Evolutionary conservation across 306 rosid genomes (phyloP).

Genomic region (Pyrus bretschneideri): DNA sequence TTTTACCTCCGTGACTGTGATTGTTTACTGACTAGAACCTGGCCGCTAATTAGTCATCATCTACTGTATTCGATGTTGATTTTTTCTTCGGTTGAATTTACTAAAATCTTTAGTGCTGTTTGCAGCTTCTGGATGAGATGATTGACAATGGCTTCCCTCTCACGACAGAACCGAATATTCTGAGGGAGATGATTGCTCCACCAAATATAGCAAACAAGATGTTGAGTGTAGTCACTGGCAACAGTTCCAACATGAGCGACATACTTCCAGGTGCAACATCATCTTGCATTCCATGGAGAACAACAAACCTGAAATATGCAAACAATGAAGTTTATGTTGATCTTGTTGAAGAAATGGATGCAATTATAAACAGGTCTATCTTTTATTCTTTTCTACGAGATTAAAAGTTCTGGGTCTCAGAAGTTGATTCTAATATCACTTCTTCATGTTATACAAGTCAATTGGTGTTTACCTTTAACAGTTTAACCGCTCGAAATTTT

Average conservation of each 20-base stretch:
- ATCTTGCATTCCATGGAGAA: constrained; percentile 84
- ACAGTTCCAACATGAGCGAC: constrained; percentile 82
- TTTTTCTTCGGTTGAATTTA: not conserved
- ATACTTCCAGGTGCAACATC: constrained; percentile 77
- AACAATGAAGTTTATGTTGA: constrained; percentile 81
- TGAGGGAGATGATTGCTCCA: constrained; percentile 92
- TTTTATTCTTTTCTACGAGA: not conserved
- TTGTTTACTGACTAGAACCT: not conserved
- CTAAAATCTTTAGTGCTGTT: constrained; percentile 11
- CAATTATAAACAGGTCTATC: constrained; percentile 60
- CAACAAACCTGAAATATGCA: constrained; percentile 60
- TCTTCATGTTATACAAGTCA: not conserved
- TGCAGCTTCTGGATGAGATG: constrained; percentile 96
- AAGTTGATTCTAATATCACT: not conserved
- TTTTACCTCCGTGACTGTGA: not conserved
- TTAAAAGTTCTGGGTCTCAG: not conserved
- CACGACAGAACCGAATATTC: constrained; percentile 84
- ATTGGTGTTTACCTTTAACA: too few species aligned
- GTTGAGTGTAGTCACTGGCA: constrained; percentile 89
- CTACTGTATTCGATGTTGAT: not conserved
- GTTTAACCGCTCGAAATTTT: too few species aligned
- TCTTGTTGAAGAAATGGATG: constrained; percentile 91
- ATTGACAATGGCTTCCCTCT: constrained; percentile 98
- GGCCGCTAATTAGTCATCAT: not conserved
- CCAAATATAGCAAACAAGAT: constrained; percentile 88